Conservation (phyloP, 2,329 filamentous ascomycete genomes). For the Aciculosporium take region DNA sequence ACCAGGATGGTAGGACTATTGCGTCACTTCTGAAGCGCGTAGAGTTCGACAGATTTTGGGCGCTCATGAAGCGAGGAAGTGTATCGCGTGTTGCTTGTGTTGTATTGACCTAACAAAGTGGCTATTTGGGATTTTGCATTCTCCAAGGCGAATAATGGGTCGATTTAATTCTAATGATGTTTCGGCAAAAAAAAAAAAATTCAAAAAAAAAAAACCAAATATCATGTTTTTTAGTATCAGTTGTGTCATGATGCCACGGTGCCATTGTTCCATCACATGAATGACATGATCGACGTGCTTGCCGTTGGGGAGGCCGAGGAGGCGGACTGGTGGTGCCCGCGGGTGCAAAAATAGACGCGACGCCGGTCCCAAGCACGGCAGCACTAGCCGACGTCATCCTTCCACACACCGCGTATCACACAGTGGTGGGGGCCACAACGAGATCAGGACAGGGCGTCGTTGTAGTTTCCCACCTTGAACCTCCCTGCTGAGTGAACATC, state of each 20-base stretch:
- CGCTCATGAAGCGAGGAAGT: constrained; percentile 1
- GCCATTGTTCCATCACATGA: too few relatives aligned
- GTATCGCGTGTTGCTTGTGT: background rate
- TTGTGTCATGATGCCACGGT: too few relatives aligned
- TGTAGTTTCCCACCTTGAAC: background rate
- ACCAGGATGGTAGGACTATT: background rate
- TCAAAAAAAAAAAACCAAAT: background rate
- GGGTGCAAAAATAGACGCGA: too few relatives aligned
- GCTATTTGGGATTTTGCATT: constrained; percentile 20
- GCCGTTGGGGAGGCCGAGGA: too few relatives aligned
- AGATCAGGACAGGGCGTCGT: too few relatives aligned
- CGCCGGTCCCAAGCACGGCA: too few relatives aligned
- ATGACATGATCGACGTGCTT: too few relatives aligned
- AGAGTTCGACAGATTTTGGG: background rate
- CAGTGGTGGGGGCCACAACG: background rate
- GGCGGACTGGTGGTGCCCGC: too few relatives aligned
- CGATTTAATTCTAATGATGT: constrained; percentile 16
- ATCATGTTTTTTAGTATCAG: background rate
- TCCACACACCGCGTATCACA: background rate
- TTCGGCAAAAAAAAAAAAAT: constrained; percentile 4
- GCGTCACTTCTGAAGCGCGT: background rate
- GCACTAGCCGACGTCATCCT: constrained; percentile 2
- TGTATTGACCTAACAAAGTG: constrained; percentile 5
- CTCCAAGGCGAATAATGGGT: constrained; percentile 21
- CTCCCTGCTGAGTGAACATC: background rate